Percentiles rank a stretch among this genome's conserved stretches.
Evolutionary conservation across 129 eudicot species (phyloP).

Genomic region (Chrysanthemum seticuspe): DNA sequence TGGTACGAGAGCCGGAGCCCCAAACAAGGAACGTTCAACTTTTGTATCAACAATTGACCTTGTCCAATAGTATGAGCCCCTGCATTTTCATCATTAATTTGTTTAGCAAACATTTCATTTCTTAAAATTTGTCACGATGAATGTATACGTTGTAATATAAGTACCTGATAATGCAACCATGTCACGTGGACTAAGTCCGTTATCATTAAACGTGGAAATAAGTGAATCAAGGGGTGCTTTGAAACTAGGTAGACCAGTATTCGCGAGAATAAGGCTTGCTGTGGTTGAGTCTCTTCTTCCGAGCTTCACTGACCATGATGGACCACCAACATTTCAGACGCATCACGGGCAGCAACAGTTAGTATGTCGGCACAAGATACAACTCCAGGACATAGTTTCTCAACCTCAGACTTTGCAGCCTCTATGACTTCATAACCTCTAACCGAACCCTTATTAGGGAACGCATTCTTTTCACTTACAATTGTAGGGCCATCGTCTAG

Average conservation of each 20-base stretch:
- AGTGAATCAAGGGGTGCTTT: conserved; percentile 37
- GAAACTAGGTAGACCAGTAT: conserved; percentile 46
- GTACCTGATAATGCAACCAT: conserved; percentile 67
- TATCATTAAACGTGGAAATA: conserved; percentile 38
- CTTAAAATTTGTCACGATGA: too few relatives aligned
- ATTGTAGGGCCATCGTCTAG: conserved; percentile 4
- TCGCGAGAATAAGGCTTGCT: conserved; percentile 46
- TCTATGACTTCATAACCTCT: conserved; percentile 44
- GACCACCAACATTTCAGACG: conserved; percentile 58
- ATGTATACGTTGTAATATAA: too few relatives aligned
- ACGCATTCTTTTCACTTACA: not conserved
- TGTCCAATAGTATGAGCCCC: too few relatives aligned
- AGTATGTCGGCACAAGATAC: conserved; percentile 71
- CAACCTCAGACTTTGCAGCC: conserved; percentile 43
- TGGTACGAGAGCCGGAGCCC: too few relatives aligned
- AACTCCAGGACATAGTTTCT: conserved; percentile 47
- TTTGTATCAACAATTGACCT: too few relatives aligned
- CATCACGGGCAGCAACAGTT: conserved; percentile 61
- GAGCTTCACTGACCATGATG: conserved; percentile 51
- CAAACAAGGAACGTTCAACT: too few relatives aligned
- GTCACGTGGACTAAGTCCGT: conserved; percentile 53
- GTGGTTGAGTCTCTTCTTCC: conserved; percentile 68
- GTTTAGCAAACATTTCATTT: too few relatives aligned
- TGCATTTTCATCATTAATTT: too few relatives aligned
- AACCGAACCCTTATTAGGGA: conserved; percentile 34